These are phyloP conservation scores for Bothriochloa decipiens DNA, from an alignment of 176 grass and related monocot genomes.

Conservation along the genomic window DNA sequence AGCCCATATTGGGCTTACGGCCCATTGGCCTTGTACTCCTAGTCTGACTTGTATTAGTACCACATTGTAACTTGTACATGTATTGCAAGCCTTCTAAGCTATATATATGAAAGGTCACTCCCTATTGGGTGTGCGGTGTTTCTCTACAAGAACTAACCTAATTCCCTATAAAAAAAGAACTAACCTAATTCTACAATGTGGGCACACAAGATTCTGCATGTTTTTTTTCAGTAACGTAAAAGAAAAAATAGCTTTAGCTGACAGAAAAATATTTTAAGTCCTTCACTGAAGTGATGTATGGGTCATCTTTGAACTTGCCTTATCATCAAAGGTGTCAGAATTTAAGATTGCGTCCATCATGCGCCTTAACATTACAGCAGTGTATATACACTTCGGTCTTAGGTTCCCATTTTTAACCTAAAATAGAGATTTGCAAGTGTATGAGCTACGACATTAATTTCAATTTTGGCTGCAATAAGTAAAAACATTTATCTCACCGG, in stretches of 20 bases:
- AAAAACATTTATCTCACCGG: constrained; percentile 56
- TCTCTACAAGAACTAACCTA: too few relatives aligned
- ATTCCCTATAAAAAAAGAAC: not conserved
- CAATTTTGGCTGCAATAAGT: constrained; percentile 30
- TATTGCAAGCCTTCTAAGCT: too few relatives aligned
- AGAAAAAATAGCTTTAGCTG: not conserved
- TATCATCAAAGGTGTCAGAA: constrained; percentile 91
- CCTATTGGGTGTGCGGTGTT: too few relatives aligned
- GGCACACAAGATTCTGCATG: not conserved
- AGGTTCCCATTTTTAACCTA: constrained; percentile 74
- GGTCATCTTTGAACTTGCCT: constrained; percentile 51
- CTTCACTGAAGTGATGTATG: not conserved
- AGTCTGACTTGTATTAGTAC: too few relatives aligned
- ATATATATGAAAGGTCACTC: too few relatives aligned
- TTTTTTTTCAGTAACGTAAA: not conserved
- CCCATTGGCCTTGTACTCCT: too few relatives aligned
- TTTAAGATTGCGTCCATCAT: constrained; percentile 92
- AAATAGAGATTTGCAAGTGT: constrained; percentile 27
- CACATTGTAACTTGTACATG: too few relatives aligned
- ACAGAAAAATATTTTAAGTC: not conserved
- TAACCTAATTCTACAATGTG: not conserved
- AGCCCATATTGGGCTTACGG: too few relatives aligned
- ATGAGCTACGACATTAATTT: not conserved
- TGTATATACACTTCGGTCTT: constrained; percentile 80
- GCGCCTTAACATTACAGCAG: constrained; percentile 88